Base-by-base conservation (phyloP, 2,329 filamentous ascomycete genomes). In the Botryotinia calthae region DNA sequence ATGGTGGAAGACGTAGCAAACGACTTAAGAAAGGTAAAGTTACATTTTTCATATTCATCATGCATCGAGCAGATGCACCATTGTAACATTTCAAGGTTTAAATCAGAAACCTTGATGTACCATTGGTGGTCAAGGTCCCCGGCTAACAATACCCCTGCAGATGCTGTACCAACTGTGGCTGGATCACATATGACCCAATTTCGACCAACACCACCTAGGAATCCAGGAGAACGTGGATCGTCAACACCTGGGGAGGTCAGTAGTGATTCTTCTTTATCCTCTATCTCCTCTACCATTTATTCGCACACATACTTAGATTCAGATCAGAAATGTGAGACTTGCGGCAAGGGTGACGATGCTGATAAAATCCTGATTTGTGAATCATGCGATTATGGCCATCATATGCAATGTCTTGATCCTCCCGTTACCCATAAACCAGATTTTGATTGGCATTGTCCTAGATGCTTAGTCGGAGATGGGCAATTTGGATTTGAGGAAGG, bases 401-500 rank as follows among this genome's bases (percentile, higher is more conserved):
- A 99, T 80, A 93, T 91, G 78, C 87, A 90, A 74, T 99, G 96
- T 79, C 87, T 98, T 31, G 96, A 99, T 76, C 95, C 95, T 48
- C 93, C 93, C 2, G 84, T 97, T 61, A 92, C 91, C 77, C 85
- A 87, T 14, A 89, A 92, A 76, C 94, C 94, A 0, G 92, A 96
- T 37, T 87, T 90, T 70, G 96, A 98, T 79, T 99, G 96, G 96
- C 95, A 98, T 81, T 99, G 96, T 77, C 92, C 96, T 0, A 90
- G 94, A 79, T 99, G 96, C 81, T 88, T 99, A 40, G 96, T 99
- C 37, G 96, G 96, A 64, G 97, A 97, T 72, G 95, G 95, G 56
- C 94, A 98, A 76, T 99, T 97, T 79, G 96, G 96, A 0, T 99
- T 99, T 75, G 95, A 98, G 80, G 96, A 99, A 82, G 96, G 96